Evolutionary conservation across 345 rosid genomes (phyloP).

Genomic region (Brassica incana): DNA sequence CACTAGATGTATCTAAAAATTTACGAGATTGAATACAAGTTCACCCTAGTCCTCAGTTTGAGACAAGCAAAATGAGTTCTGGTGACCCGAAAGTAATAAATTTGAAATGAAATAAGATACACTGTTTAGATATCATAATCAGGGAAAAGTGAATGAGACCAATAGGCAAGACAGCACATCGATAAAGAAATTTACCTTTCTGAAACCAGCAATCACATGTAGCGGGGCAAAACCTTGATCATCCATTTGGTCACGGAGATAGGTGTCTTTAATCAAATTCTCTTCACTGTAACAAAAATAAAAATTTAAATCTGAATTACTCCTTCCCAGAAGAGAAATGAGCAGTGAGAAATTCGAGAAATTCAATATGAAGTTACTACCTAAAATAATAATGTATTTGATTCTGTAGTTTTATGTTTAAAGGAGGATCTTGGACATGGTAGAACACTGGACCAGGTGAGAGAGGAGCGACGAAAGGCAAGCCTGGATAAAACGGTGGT

Average conservation of each 20-base stretch:
- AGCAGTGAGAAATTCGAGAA: background rate
- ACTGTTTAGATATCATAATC: background rate
- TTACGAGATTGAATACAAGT: background rate
- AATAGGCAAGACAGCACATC: slow-evolving; percentile 18
- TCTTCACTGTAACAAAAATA: slow-evolving; percentile 61
- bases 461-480: slow-evolving; percentile 47
- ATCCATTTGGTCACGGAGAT: slow-evolving; percentile 84
- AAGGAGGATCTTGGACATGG: slow-evolving; percentile 50
- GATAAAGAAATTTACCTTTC: slow-evolving; percentile 51
- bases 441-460: slow-evolving; percentile 52
- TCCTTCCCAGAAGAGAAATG: slow-evolving; percentile 13
- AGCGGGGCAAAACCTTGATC: slow-evolving; percentile 84
- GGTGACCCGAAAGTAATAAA: background rate
- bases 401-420: slow-evolving; percentile 53
- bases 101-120: background rate
- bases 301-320: slow-evolving; percentile 19
- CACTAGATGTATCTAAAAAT: background rate
- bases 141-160: slow-evolving; percentile 11
- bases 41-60: background rate
- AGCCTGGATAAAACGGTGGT: slow-evolving; percentile 52
- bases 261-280: slow-evolving; percentile 73
- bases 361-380: slow-evolving; percentile 39
- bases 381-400: slow-evolving; percentile 93
- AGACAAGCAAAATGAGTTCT: background rate
- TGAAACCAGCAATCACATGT: slow-evolving; percentile 71